phyloP scores from a whole-genome alignment of 345 rosid genomes.

The Sisymbrium irio region DNA sequence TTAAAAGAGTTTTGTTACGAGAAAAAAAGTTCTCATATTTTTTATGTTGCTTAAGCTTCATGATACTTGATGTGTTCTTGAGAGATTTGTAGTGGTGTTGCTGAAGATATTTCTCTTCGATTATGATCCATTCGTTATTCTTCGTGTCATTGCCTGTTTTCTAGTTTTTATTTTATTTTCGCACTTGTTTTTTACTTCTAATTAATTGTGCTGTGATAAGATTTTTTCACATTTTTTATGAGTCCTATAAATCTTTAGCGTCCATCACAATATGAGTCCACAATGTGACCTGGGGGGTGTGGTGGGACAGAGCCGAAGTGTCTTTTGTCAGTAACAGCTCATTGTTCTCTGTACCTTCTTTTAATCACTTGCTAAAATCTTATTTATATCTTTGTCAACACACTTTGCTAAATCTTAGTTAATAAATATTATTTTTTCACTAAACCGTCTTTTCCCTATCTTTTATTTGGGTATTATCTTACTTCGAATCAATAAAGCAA shows the following conservation, averaged over 20 bases:
- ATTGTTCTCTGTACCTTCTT: slow-evolving; percentile 36
- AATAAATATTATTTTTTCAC: neutral
- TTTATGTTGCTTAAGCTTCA: neutral
- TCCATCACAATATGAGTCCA: neutral
- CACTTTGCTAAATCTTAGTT: neutral
- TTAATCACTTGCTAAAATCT: neutral
- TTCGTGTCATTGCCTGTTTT: neutral
- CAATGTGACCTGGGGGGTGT: slow-evolving; percentile 27
- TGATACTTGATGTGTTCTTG: neutral
- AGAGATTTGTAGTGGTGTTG: neutral
- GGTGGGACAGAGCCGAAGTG: slow-evolving; percentile 33
- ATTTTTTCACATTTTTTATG: neutral
- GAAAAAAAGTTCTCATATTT: neutral
- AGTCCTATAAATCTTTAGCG: no score
- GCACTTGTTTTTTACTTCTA: neutral
- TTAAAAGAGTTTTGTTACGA: neutral
- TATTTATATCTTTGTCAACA: neutral
- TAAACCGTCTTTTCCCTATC: slow-evolving; percentile 30
- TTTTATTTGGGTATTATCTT: slow-evolving; percentile 16
- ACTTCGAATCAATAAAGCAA: slow-evolving; percentile 18
- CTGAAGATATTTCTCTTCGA: neutral
- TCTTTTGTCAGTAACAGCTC: slow-evolving; percentile 41
- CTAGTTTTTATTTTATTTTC: neutral
- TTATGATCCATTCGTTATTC: neutral
- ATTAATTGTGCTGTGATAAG: neutral